Evolutionary conservation across 768 basidiomycete species (phyloP), one percentile per base, ranked within the genome.

Genomic region (Mrakia gelida): DNA sequence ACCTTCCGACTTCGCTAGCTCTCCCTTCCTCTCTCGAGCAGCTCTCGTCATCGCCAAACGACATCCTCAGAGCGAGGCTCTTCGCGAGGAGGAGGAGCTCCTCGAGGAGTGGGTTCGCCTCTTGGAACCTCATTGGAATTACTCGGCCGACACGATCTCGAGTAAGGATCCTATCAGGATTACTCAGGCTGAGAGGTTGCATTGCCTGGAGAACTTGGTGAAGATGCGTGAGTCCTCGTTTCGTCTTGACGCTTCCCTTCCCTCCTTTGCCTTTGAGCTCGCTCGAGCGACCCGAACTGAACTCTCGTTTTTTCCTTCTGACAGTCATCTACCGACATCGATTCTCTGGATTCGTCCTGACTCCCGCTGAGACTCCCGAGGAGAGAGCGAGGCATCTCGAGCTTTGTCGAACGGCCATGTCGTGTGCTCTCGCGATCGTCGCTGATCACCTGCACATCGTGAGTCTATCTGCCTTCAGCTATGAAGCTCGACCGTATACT

Each of bases 151-250:
- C 80, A 94, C 92, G 21, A 86, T 94, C 81, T 89, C 89, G 15
- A 91, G 90, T 81, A 90, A 92, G 30, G 94, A 96, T 85, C 93
- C 93, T 9, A 91, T 96, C 78, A 88, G 95, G 43, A 87, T 95
- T 76, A 95, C 93, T 0, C 94, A 97, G 84, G 91, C 93, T 0
- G 92, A 92, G 80, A 87, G 94, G 77, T 84, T 96, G 76, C 90
- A 94, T 81, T 95, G 93, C 81, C 89, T 92, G 41, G 93, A 95
- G 83, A 93, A 95, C 81, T 92, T 91, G 81, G 91, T 93, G 68
- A 87, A 93, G 79, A 89, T 96, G 88, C 78, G 78, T 79, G 65
- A 54, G 78, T 79, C 45, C 8, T 28, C 34, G 28, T 16, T 43
- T 23, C 10, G 30, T 61, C 32, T 13, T 3, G 23, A 30, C 30